Evolutionary conservation across 768 basidiomycete genomes (phyloP).

Genomic region (Suillus alpinus): DNA sequence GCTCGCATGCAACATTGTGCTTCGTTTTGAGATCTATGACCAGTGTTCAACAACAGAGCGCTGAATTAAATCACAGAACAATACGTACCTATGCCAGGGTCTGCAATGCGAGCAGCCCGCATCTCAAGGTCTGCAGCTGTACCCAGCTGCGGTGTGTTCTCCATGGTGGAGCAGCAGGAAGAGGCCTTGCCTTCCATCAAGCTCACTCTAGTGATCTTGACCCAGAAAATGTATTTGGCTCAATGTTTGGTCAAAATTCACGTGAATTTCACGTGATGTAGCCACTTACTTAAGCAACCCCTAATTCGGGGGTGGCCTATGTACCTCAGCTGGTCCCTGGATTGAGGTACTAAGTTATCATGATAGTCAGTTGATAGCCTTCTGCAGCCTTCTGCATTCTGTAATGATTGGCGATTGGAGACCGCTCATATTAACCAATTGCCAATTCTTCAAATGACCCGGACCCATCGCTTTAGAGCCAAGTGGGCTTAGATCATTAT

Average conservation of each 20-base stretch:
- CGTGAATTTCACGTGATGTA: slow-evolving; percentile 31
- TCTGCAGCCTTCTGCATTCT: not conserved
- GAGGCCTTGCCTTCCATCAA: not conserved
- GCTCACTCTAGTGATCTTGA: slow-evolving; percentile 7
- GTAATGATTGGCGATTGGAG: not conserved
- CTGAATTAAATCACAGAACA: not conserved
- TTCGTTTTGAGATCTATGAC: slow-evolving; percentile 66
- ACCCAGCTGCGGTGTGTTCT: slow-evolving; percentile 40
- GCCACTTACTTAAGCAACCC: not conserved
- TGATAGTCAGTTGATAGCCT: not conserved
- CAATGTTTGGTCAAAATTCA: slow-evolving; percentile 28
- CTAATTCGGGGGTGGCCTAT: not conserved
- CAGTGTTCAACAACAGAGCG: slow-evolving; percentile 1
- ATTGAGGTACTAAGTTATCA: not conserved
- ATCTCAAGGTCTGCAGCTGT: slow-evolving; percentile 63
- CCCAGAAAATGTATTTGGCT: slow-evolving; percentile 33
- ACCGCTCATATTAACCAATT: not conserved
- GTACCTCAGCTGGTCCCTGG: not conserved
- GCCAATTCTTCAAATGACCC: not conserved
- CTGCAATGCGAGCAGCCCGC: slow-evolving; percentile 69
- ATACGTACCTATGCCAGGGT: slow-evolving; percentile 64
- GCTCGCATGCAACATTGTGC: slow-evolving; percentile 67
- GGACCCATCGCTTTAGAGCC: not conserved
- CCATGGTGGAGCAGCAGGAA: slow-evolving; percentile 30
- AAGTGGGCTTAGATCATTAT: not conserved